These are phyloP conservation scores for Chlorophyllum brunneum DNA, from an alignment of 768 basidiomycete genomes.

Conservation along the genomic window DNA sequence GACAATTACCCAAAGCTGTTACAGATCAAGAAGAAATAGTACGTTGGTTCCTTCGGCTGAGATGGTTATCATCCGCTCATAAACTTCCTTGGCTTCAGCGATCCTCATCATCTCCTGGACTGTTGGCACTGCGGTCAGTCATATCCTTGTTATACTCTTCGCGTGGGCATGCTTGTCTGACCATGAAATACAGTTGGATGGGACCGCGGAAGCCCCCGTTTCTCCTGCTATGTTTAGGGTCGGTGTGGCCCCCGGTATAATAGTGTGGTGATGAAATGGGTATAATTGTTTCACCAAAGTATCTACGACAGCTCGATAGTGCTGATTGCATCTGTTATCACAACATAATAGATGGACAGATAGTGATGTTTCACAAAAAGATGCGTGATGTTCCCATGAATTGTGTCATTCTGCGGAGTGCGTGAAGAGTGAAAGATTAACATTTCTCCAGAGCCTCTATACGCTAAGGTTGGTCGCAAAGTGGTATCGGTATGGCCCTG, in stretches of 20 bases:
- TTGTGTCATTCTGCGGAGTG: too few species aligned
- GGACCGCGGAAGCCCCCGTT: slow-evolving; percentile 27
- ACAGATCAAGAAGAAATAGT: slow-evolving; percentile 45
- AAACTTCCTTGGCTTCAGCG: slow-evolving; percentile 24
- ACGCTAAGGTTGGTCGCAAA: too few species aligned
- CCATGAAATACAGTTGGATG: slow-evolving; percentile 29
- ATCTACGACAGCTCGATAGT: background rate
- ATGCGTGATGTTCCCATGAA: too few species aligned
- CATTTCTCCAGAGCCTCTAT: too few species aligned
- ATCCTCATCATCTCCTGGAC: slow-evolving; percentile 42
- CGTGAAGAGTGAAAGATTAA: too few species aligned
- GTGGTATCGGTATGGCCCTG: too few species aligned
- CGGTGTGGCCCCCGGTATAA: background rate
- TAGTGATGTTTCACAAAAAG: background rate
- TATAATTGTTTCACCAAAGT: background rate
- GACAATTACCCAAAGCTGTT: slow-evolving; percentile 35
- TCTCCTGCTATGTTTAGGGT: slow-evolving; percentile 29
- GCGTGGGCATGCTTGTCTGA: background rate
- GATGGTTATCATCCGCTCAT: background rate
- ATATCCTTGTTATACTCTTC: background rate
- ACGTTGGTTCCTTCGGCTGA: slow-evolving; percentile 15
- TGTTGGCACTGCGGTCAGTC: slow-evolving; percentile 48
- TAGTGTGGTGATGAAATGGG: too few species aligned
- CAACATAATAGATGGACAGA: slow-evolving; percentile 6
- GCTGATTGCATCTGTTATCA: slow-evolving; percentile 1